phyloP scores from a whole-genome alignment of 352 stramenopile species.

The Globisporangium spiculum region DNA sequence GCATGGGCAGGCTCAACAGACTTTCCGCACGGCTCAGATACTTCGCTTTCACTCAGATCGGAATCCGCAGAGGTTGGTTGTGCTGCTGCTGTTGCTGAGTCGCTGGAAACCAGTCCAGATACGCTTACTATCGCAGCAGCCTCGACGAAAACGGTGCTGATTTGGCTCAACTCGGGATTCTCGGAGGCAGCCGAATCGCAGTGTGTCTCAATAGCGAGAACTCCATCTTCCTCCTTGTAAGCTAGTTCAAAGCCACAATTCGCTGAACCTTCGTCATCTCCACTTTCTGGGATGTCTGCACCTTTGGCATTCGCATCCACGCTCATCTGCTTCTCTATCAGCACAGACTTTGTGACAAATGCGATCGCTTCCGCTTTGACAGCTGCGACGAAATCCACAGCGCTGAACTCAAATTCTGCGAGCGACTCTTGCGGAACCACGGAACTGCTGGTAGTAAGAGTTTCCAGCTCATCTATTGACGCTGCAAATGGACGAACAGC shows the following conservation, averaged over 20 bases:
- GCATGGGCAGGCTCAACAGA: background rate
- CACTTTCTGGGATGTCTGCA: background rate
- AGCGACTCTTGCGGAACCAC: background rate
- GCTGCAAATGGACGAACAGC: background rate
- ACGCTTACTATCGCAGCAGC: background rate
- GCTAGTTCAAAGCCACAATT: background rate
- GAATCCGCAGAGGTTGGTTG: background rate
- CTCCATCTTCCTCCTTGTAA: background rate
- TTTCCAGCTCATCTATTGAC: background rate
- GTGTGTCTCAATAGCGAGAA: background rate
- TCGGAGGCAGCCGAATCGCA: background rate
- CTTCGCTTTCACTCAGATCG: background rate
- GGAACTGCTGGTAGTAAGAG: background rate
- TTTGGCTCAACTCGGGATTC: background rate
- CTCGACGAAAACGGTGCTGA: background rate
- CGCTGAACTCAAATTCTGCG: background rate
- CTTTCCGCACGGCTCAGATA: background rate
- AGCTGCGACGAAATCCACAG: slow-evolving; percentile 3
- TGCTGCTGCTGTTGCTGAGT: background rate
- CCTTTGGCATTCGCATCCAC: background rate
- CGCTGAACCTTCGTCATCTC: background rate
- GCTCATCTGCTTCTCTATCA: background rate
- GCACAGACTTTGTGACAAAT: background rate
- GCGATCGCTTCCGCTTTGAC: slow-evolving; percentile 7
- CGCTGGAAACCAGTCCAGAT: background rate